Conservation (phyloP, 2,329 filamentous ascomycete species). For the Colletotrichum lini region DNA sequence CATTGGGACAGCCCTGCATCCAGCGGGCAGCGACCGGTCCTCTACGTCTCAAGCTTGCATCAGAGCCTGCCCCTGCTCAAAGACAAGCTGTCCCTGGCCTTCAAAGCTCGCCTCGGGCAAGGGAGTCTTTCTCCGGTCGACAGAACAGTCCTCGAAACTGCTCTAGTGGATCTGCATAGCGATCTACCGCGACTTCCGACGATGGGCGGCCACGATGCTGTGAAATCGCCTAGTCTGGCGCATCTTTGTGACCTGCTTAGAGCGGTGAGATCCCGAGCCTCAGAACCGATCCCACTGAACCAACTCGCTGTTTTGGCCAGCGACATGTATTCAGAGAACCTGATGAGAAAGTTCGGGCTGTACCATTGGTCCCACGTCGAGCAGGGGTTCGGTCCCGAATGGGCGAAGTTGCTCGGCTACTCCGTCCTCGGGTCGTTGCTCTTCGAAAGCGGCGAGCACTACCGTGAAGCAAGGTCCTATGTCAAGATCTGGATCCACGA, state of each 20-base stretch:
- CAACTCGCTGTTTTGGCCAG: background rate
- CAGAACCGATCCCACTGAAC: background rate
- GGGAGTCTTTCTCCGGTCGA: background rate
- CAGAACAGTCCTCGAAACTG: background rate
- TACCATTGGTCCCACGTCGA: background rate
- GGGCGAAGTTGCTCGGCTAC: background rate
- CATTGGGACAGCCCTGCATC: too few species aligned
- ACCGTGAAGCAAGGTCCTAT: background rate
- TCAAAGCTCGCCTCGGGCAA: background rate
- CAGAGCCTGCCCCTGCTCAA: conserved; percentile 11
- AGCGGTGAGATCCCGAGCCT: background rate
- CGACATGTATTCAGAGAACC: background rate
- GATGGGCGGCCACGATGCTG: background rate
- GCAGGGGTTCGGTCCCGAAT: conserved; percentile 2
- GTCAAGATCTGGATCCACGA: conserved; percentile 12
- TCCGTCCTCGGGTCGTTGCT: background rate
- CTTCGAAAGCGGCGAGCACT: background rate
- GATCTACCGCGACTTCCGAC: background rate
- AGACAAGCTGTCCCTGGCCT: background rate
- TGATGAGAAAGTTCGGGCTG: conserved; percentile 6
- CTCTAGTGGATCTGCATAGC: background rate
- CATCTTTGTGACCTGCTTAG: background rate
- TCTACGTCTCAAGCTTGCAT: conserved; percentile 5
- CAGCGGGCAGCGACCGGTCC: background rate
- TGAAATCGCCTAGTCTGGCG: too few species aligned